Percentiles rank a stretch among this genome's conserved stretches.
These are phyloP conservation scores for Lyophyllum semitale DNA, from an alignment of 768 basidiomycete genomes.

Conservation along the genomic window DNA sequence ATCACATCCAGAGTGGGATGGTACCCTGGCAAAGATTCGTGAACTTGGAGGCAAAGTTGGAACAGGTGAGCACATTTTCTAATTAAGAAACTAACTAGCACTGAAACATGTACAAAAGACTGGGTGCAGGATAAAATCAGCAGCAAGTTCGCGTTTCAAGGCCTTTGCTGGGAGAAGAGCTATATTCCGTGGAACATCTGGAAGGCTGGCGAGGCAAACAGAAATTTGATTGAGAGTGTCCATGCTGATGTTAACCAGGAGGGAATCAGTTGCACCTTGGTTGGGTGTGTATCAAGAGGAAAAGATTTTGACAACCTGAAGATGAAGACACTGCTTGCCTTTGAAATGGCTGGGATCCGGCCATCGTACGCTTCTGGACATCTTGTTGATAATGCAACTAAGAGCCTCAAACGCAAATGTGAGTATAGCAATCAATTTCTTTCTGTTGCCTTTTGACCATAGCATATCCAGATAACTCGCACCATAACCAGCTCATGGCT, in stretches of 20 bases:
- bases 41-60: background rate
- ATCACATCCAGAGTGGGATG: background rate
- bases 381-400: background rate
- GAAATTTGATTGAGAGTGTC: slow-evolving; percentile 12
- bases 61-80: background rate
- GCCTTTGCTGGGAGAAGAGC: slow-evolving; percentile 20
- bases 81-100: slow-evolving; percentile 11
- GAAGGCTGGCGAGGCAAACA: slow-evolving; percentile 14
- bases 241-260: slow-evolving; percentile 21
- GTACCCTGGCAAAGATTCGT: background rate
- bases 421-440: background rate
- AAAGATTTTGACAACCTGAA: background rate
- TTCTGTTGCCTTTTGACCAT: background rate
- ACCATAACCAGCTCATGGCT: background rate
- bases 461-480: background rate
- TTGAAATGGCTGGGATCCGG: background rate
- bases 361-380: background rate
- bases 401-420: background rate
- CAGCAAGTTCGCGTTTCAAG: slow-evolving; percentile 12
- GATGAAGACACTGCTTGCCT: background rate
- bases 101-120: slow-evolving; percentile 8
- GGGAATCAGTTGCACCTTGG: slow-evolving; percentile 15
- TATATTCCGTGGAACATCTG: slow-evolving; percentile 21
- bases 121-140: slow-evolving; percentile 17
- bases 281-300: slow-evolving; percentile 18